A percentile compares a stretch with the other conserved stretches of the same genome.
Conservation (phyloP, 2,329 filamentous ascomycete genomes). For the Geosmithia morbida region DNA sequence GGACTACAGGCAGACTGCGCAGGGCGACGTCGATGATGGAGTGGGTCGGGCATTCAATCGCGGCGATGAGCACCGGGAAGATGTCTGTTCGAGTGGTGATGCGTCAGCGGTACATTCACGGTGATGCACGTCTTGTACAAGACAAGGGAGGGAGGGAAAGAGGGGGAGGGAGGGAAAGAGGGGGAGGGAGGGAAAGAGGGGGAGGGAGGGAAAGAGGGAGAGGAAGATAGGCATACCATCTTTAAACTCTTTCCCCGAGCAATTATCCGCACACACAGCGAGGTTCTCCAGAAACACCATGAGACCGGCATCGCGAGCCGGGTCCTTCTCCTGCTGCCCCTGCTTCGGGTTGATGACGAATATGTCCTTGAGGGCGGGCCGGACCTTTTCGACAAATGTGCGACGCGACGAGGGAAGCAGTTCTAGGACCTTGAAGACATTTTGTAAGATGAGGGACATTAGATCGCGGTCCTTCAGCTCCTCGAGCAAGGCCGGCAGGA, state of each 20-base stretch:
- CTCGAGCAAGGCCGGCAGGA: constrained; percentile 76
- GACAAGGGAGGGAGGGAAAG: no score
- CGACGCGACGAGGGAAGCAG: constrained; percentile 64
- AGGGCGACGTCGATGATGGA: constrained; percentile 78
- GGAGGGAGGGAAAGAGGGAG: no score
- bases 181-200: no score
- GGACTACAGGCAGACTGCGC: constrained; percentile 60
- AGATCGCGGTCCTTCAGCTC: constrained; percentile 89
- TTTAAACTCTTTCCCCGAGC: constrained; percentile 84
- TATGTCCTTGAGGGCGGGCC: constrained; percentile 71
- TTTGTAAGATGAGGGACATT: constrained; percentile 72
- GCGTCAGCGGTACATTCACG: neutral
- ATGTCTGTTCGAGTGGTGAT: constrained; percentile 46
- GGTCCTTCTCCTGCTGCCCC: constrained; percentile 56
- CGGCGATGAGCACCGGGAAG: constrained; percentile 68
- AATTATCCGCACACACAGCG: constrained; percentile 60
- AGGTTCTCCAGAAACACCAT: constrained; percentile 87
- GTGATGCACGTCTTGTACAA: constrained; percentile 5
- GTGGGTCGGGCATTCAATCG: constrained; percentile 80
- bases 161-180: no score
- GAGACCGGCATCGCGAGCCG: constrained; percentile 72
- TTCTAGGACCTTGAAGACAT: constrained; percentile 80
- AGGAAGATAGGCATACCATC: constrained; percentile 58
- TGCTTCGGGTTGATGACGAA: constrained; percentile 52
- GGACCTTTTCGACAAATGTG: constrained; percentile 70